Conservation (phyloP, 1,139 yeast species). For the Blastobotrys apis region DNA sequence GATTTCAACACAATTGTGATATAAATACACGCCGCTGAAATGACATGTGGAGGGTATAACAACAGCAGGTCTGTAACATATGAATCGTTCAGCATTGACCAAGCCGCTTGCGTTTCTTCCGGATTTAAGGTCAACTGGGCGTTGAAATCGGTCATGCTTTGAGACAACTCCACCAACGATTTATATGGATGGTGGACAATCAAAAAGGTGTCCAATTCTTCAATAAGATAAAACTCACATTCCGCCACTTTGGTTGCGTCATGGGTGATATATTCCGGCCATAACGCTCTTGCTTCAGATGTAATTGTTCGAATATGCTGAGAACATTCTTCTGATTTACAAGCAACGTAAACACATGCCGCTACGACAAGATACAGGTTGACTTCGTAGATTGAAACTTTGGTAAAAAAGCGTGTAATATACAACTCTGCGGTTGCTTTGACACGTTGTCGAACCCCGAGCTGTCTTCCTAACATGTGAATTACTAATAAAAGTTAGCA, state of each 20-base stretch:
- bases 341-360: slow-evolving; percentile 81
- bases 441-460: slow-evolving; percentile 76
- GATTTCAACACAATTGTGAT: slow-evolving; percentile 59
- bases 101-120: slow-evolving; percentile 76
- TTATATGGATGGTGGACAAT: slow-evolving; percentile 87
- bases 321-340: slow-evolving; percentile 94
- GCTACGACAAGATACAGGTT: slow-evolving; percentile 78
- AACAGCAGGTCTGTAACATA: slow-evolving; percentile 83
- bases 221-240: slow-evolving; percentile 88
- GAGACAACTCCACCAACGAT: slow-evolving; percentile 58
- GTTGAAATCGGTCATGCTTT: slow-evolving; percentile 40
- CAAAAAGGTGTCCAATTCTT: slow-evolving; percentile 77
- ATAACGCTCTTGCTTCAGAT: slow-evolving; percentile 77
- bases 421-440: slow-evolving; percentile 87
- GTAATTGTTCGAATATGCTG: slow-evolving; percentile 83
- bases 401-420: slow-evolving; percentile 65
- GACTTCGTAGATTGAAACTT: slow-evolving; percentile 72
- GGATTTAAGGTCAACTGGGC: slow-evolving; percentile 41
- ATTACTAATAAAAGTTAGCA: slow-evolving; percentile 49
- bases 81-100: slow-evolving; percentile 89
- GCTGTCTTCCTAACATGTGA: slow-evolving; percentile 70
- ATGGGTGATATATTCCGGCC: slow-evolving; percentile 95
- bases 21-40: slow-evolving; percentile 78
- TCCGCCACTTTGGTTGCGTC: slow-evolving; percentile 94
- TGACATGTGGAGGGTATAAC: slow-evolving; percentile 84